Percentiles rank a stretch among this genome's conserved stretches.
Conservation (phyloP, 129 eudicot genomes). For the Tanacetum coccineum region DNA sequence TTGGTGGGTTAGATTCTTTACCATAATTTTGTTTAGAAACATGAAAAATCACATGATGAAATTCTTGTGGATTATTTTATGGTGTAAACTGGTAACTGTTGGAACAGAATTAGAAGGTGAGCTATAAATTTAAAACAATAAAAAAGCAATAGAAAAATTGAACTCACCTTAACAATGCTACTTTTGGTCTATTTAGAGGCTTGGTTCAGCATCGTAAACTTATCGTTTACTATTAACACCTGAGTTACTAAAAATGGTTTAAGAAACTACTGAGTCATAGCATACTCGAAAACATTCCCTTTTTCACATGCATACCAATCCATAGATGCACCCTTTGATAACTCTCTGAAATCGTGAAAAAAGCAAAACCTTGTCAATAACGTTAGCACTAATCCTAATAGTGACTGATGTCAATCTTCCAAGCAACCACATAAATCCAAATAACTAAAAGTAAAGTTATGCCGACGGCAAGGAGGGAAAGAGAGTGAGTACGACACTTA, state of each 20-base stretch:
- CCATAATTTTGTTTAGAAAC: slow-evolving; percentile 13
- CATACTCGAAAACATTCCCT: background rate
- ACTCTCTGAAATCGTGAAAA: background rate
- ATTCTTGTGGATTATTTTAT: slow-evolving; percentile 1
- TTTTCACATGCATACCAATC: too few species aligned
- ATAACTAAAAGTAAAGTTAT: background rate
- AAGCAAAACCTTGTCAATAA: too few species aligned
- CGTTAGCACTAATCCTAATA: background rate
- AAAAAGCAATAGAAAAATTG: background rate
- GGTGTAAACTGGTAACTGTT: background rate
- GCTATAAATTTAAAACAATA: background rate
- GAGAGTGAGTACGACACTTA: background rate
- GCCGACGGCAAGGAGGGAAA: background rate
- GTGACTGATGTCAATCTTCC: background rate
- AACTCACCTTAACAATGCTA: background rate
- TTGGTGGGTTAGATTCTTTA: slow-evolving; percentile 33
- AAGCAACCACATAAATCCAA: background rate
- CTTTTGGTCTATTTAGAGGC: background rate
- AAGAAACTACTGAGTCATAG: background rate
- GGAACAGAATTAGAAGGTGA: background rate
- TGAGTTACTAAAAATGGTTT: background rate
- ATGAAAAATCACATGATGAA: background rate
- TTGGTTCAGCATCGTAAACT: background rate
- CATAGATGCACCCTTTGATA: background rate
- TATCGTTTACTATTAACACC: background rate